phyloP scores from a whole-genome alignment of 176 grass and related monocot species.

The Calamus simplicifolius region DNA sequence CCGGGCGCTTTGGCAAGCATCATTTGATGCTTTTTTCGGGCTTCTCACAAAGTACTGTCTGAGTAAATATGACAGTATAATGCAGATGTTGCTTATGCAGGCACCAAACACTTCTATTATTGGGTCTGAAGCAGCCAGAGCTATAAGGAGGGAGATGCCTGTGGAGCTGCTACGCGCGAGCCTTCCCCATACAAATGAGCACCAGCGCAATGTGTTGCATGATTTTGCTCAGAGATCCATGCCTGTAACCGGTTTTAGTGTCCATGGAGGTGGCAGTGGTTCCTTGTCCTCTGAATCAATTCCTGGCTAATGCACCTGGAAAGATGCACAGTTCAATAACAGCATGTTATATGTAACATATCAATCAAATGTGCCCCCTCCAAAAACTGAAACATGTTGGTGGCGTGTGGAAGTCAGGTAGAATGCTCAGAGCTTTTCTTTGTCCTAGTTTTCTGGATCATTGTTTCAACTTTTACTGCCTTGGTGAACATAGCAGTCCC shows the following conservation, averaged over 20 bases:
- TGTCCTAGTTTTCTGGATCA: too few species aligned
- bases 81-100: constrained; percentile 66
- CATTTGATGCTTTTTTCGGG: constrained; percentile 95
- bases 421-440: too few species aligned
- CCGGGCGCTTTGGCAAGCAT: constrained; percentile 92
- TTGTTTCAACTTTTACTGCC: background rate
- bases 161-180: constrained; percentile 81
- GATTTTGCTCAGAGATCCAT: constrained; percentile 85
- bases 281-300: constrained; percentile 67
- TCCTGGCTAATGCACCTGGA: constrained; percentile 51
- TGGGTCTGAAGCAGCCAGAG: constrained; percentile 63
- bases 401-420: too few species aligned
- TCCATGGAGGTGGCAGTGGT: constrained; percentile 31
- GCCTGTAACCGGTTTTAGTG: constrained; percentile 50
- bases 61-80: constrained; percentile 91
- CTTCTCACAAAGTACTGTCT: constrained; percentile 88
- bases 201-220: constrained; percentile 68
- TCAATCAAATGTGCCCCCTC: background rate
- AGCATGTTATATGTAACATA: background rate
- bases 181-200: constrained; percentile 92
- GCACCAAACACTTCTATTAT: constrained; percentile 30
- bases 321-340: background rate
- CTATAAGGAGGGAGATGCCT: constrained; percentile 92
- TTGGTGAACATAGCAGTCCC: background rate
- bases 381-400: background rate